phyloP scores from a whole-genome alignment of 805 yeast genomes.

The Yarrowia divulgata region DNA sequence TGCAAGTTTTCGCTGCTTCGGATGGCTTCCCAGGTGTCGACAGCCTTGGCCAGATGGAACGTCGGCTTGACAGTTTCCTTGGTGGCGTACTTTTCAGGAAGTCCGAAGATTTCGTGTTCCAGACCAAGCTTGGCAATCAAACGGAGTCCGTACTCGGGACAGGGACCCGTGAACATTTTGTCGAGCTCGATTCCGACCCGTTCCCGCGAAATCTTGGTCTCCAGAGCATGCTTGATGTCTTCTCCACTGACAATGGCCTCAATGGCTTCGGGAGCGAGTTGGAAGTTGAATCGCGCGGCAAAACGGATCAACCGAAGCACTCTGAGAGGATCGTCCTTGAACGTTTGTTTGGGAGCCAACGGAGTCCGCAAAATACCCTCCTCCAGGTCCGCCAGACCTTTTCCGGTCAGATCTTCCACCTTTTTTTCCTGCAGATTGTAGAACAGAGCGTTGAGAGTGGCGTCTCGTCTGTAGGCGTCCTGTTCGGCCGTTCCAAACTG shows the following conservation, averaged over 20 bases:
- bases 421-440: conserved; percentile 72
- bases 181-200: conserved; percentile 85
- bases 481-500: conserved; percentile 88
- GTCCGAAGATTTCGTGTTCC: conserved; percentile 64
- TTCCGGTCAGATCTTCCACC: conserved; percentile 85
- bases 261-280: conserved; percentile 62
- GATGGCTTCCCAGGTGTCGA: conserved; percentile 37
- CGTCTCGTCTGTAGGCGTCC: conserved; percentile 93
- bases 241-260: conserved; percentile 65
- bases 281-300: conserved; percentile 77
- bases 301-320: conserved; percentile 86
- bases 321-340: conserved; percentile 91
- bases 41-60: conserved; percentile 36
- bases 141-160: conserved; percentile 69
- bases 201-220: conserved; percentile 83
- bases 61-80: conserved; percentile 13
- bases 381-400: conserved; percentile 75
- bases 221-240: conserved; percentile 64
- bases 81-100: conserved; percentile 45
- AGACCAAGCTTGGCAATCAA: conserved; percentile 64
- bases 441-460: conserved; percentile 91
- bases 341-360: conserved; percentile 81
- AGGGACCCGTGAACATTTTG: conserved; percentile 71
- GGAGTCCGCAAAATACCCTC: conserved; percentile 86
- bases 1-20: conserved; percentile 40